Base-by-base conservation (phyloP, 2,329 filamentous ascomycete genomes). In the Neoarthrinium moseri region DNA sequence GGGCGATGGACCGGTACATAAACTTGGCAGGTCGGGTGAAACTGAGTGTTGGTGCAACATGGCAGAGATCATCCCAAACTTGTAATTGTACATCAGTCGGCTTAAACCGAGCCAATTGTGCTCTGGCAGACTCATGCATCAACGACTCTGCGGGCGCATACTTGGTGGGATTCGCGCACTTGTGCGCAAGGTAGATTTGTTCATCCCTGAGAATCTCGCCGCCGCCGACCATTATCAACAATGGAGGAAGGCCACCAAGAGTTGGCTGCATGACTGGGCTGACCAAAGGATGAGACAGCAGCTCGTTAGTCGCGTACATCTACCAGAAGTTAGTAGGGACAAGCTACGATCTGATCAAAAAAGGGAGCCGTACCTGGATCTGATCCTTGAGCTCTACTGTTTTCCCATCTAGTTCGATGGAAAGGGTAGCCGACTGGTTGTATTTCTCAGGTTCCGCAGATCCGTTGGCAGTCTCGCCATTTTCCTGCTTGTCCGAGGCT, bases 21-120 rank as follows among this genome's bases (percentile, higher is more conserved):
- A 87, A 88, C 64, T 97, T 97, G 36, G 92, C 94, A 1, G 94
- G 94, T n/a, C 86, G 80, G 0, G 92, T 97, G 64, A 96, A 97
- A 57, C 89, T 95, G n/a, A 97, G 75, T 0, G 91, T 96, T 1
- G 92, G 89, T 1, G 87, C 85, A 5, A 95, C 91, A 61, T 97
- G 92, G 58, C 94, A 97, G 3, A 97, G 72, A 57, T 96, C 88
- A 47, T 97, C 92, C 91, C 92, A 97, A 2, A 97, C 86, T 63
- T 97, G 94, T 2, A 99, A 76, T 62, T 96, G 91, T 0, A 97
- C 92, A 56, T 95, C 82, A 0, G 94, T 99, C 0, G 91, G 89
- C 47, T 83, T 81, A 65, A 89, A 95, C 51, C 77, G 83, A 27
- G 75, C 71, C 13, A 94, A 59, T 11, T 74, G 66, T 4, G 77